phyloP scores from a whole-genome alignment of 2,329 filamentous ascomycete genomes.

The Fusarium poae region DNA sequence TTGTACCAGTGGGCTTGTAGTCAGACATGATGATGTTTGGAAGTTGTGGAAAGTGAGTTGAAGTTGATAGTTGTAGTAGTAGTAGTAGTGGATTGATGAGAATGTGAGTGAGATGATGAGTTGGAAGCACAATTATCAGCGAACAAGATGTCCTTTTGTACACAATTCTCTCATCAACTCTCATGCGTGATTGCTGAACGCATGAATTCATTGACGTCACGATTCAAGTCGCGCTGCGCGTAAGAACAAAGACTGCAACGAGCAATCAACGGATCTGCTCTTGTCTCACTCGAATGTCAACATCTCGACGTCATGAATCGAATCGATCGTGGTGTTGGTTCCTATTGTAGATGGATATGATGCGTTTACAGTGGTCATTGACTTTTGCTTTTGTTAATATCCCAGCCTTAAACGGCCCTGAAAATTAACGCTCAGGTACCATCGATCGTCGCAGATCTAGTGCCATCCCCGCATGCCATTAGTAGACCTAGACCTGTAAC shows the following conservation, averaged over 20 bases:
- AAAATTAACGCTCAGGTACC: constrained; percentile 23
- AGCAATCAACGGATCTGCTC: background rate
- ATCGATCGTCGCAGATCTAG: background rate
- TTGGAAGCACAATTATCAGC: background rate
- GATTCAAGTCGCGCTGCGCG: background rate
- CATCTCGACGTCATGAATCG: constrained; percentile 12
- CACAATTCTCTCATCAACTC: background rate
- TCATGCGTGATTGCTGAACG: background rate
- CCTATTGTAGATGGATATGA: background rate
- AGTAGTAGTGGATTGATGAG: background rate
- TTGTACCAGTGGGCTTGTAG: constrained; percentile 35
- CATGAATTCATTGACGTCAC: constrained; percentile 8
- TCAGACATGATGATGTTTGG: constrained; percentile 28
- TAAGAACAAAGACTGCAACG: background rate
- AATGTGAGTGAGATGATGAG: background rate
- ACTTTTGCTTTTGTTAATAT: constrained; percentile 26
- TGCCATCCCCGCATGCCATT: background rate
- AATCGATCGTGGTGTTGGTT: background rate
- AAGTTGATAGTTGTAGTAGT: constrained; percentile 2
- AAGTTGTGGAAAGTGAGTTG: background rate
- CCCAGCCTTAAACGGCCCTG: background rate
- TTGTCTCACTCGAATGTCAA: background rate
- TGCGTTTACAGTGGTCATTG: constrained; percentile 20
- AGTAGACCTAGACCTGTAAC: background rate
- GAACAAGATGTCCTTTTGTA: constrained; percentile 3